Evolutionary conservation across 208 protist genomes (phyloP).

Genomic region (Leptomonas pyrrhocoris): DNA sequence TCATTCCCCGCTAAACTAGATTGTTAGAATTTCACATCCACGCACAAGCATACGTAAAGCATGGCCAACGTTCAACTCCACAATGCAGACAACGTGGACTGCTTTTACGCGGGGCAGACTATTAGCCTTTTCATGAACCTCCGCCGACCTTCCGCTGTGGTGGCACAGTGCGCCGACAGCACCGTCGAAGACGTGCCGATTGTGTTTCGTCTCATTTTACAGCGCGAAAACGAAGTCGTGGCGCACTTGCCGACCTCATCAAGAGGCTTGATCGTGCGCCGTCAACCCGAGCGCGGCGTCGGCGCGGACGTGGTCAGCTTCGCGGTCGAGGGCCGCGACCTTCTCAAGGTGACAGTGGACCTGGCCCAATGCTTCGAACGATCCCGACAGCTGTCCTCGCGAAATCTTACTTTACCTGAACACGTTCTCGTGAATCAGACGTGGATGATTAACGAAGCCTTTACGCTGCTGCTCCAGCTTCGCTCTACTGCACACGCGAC

Average conservation of each 20-base stretch:
- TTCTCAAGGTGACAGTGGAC: slow-evolving; percentile 20
- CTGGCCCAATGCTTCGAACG: slow-evolving; percentile 9
- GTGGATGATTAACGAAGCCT: slow-evolving; percentile 20
- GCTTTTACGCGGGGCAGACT: slow-evolving; percentile 23
- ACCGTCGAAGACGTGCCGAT: slow-evolving; percentile 21
- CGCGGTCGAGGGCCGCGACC: not conserved
- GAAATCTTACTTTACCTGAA: not conserved
- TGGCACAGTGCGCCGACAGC: slow-evolving; percentile 21
- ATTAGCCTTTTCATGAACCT: slow-evolving; percentile 32
- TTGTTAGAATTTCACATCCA: too few relatives aligned
- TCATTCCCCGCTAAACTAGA: too few relatives aligned
- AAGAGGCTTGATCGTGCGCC: not conserved
- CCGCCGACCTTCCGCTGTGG: not conserved
- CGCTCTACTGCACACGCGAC: slow-evolving; percentile 1
- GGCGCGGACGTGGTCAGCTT: slow-evolving; percentile 24
- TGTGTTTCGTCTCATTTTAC: slow-evolving; percentile 14
- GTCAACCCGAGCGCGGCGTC: not conserved
- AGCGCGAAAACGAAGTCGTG: not conserved
- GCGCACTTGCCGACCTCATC: not conserved
- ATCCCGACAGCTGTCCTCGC: not conserved
- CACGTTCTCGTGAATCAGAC: slow-evolving; percentile 18
- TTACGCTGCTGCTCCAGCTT: slow-evolving; percentile 16
- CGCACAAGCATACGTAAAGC: not conserved
- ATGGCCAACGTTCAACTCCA: slow-evolving; percentile 13
- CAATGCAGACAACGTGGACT: slow-evolving; percentile 28